Conservation (phyloP, 306 rosid genomes). For the Purshia tridentata region DNA sequence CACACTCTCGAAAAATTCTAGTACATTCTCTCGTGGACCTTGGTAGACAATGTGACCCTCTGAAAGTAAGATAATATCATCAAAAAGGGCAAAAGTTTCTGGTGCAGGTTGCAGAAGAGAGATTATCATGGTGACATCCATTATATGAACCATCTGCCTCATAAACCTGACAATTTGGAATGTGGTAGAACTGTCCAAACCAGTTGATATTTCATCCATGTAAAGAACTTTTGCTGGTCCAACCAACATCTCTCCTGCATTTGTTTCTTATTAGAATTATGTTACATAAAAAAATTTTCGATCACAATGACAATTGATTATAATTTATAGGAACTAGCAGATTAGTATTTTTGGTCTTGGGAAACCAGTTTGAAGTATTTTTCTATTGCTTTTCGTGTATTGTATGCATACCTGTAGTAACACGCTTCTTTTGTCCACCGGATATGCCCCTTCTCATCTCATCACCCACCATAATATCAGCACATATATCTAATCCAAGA, state of each 20-base stretch:
- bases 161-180: conserved; percentile 10
- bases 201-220: conserved; percentile 23
- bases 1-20: conserved; percentile 9
- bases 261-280: neutral
- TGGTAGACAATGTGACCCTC: conserved; percentile 20
- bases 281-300: neutral
- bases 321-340: too few species aligned
- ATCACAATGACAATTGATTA: neutral
- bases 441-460: conserved; percentile 86
- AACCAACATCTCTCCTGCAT: conserved; percentile 20
- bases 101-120: conserved; percentile 21
- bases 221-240: conserved; percentile 7
- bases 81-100: conserved; percentile 12
- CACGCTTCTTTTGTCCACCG: conserved; percentile 69
- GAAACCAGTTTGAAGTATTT: neutral
- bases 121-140: conserved; percentile 8
- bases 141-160: conserved; percentile 14
- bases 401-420: conserved; percentile 55
- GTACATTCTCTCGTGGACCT: conserved; percentile 17
- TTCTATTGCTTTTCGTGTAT: neutral
- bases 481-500: conserved; percentile 72
- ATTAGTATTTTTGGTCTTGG: too few species aligned
- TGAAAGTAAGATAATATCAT: conserved; percentile 14
- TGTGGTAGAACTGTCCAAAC: conserved; percentile 14
- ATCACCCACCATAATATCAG: conserved; percentile 67